Conservation (phyloP, 495 filamentous ascomycete species). For the Aspergillus sparsus region DNA sequence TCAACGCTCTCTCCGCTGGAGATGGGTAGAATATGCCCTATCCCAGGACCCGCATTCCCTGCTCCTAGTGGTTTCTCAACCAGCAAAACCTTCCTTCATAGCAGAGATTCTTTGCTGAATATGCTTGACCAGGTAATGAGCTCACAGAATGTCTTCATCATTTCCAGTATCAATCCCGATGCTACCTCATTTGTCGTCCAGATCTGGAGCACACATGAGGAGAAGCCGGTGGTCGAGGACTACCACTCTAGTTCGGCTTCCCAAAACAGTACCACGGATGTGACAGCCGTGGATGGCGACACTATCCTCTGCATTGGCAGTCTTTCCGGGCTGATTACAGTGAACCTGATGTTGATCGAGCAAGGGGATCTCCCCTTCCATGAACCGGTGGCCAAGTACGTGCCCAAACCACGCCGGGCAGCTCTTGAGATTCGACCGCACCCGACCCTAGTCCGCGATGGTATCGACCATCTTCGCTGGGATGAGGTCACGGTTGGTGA, state of each 20-base stretch:
- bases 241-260: slow-evolving; percentile 45
- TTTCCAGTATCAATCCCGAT: slow-evolving; percentile 32
- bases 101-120: slow-evolving; percentile 34
- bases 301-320: slow-evolving; percentile 56
- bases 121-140: slow-evolving; percentile 18
- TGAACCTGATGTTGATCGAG: slow-evolving; percentile 50
- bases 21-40: slow-evolving; percentile 36
- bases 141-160: background rate
- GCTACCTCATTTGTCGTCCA: slow-evolving; percentile 50
- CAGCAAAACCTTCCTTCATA: slow-evolving; percentile 19
- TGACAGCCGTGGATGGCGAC: slow-evolving; percentile 40
- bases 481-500: slow-evolving; percentile 54
- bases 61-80: slow-evolving; percentile 31
- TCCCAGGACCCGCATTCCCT: slow-evolving; percentile 52
- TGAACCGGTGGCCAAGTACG: slow-evolving; percentile 46
- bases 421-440: slow-evolving; percentile 15
- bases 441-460: slow-evolving; percentile 27
- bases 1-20: background rate
- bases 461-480: slow-evolving; percentile 48
- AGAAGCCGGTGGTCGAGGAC: slow-evolving; percentile 39
- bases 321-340: slow-evolving; percentile 50
- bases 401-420: slow-evolving; percentile 51
- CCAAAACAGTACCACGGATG: slow-evolving; percentile 34
- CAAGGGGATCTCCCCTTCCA: slow-evolving; percentile 43
- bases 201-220: slow-evolving; percentile 43